Base-by-base conservation (phyloP, 495 filamentous ascomycete genomes). In the Aspergillus wentii region DNA sequence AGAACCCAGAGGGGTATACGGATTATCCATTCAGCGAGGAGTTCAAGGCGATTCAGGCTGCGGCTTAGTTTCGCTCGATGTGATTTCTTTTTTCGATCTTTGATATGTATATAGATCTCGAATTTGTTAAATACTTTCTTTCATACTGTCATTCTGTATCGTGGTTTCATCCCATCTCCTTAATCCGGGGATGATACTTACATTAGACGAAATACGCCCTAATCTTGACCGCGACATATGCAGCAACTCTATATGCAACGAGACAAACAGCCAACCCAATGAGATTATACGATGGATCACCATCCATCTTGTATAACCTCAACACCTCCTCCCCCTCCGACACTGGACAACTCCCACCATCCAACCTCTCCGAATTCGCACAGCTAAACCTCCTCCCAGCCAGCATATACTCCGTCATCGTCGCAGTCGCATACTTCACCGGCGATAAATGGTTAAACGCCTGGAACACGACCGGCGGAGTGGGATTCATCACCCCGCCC, bases 371-470 rank as follows among this genome's bases (percentile, higher is more conserved):
- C 0, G 55, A 48, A 2, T 69, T 66, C 8, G 70, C 63, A 41
- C 84, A 88, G 16, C 67, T 68, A 25, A 88, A 87, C 0, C 42
- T 30, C 13, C 83, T 69, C 2, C 63, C 68, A 17, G 67, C 40
- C 19, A 87, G 52, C 0, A 73, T 71, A 39, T 76, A 86, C 0
- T 73, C 69, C 0, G 76, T 75, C 18, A 87, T 44, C 35, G 81
- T 83, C 2, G 76, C 76, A 18, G 81, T 65, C 0, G 71, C 59
- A 41, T 85, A 88, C 45, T 82, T 82, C 38, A 83, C 68, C 0
- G 84, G 84, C 14, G 75, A 81, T 33, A 87, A 67, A 40, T 83
- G 74, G 50, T 88, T 87, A 40, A 83, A 62, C 1, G 65, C 76
- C 52, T 82, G 64, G n/a, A 88, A 64, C 25, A 85, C 76, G 5